phyloP scores from a whole-genome alignment of 129 eudicot species.

The Rutidosis leptorrhynchoides region DNA sequence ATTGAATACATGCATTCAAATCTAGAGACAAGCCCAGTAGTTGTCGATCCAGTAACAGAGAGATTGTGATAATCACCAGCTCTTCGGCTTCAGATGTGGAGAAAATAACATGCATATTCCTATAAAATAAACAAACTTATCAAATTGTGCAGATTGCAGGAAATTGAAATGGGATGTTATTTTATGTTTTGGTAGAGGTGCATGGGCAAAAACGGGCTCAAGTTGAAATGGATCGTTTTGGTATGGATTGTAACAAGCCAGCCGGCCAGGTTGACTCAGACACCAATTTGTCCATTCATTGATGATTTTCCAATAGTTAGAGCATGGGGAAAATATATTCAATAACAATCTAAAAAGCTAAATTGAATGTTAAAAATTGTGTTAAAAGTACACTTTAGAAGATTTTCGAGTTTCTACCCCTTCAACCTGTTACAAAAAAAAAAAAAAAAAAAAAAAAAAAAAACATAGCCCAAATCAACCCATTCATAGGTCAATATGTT shows the following conservation, averaged over 20 bases:
- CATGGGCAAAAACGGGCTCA: not conserved
- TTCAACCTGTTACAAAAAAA: not conserved
- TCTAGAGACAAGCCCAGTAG: conserved; percentile 55
- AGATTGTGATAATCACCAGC: conserved; percentile 37
- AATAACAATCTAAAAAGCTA: not conserved
- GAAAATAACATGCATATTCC: conserved; percentile 46
- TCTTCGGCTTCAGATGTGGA: conserved; percentile 70
- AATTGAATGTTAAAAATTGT: not conserved
- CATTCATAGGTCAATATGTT: not conserved
- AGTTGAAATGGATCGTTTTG: not conserved
- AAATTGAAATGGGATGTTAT: conserved; percentile 3
- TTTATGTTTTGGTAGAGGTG: not conserved
- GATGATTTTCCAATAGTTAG: not conserved
- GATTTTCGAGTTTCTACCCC: not conserved
- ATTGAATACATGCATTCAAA: conserved; percentile 50
- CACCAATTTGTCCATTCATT: not conserved
- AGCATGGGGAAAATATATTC: not conserved
- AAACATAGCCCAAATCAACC: not conserved
- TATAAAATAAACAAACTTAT: conserved; percentile 27
- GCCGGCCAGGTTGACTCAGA: not conserved
- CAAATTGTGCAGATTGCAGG: conserved; percentile 3
- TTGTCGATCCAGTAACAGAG: conserved; percentile 61
- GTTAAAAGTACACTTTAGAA: not conserved
- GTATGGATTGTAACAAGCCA: not conserved
- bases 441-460: not conserved